Base-by-base conservation (phyloP, 208 protist genomes). In the Sergeia podlipaevii region DNA sequence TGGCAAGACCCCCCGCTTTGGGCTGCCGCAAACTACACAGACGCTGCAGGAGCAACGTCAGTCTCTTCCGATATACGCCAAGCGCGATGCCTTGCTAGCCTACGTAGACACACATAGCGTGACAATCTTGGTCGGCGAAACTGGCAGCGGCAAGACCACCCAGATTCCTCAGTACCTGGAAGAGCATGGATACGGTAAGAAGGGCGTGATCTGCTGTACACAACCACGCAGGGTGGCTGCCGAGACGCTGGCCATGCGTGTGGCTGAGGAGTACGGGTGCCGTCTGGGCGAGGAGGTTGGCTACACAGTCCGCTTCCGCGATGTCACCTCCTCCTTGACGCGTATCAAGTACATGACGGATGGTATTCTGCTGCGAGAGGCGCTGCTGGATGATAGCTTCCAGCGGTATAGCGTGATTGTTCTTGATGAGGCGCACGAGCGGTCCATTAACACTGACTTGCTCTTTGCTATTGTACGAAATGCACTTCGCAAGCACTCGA, bases 401-500 rank as follows among this genome's bases (percentile, higher is more conserved):
- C 67, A 77, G 51, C 76, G 90, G 26, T 99, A 99, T 77, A 92
- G 85, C 51, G 87, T 98, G 32, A 97, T 99, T 58, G 99, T 99
- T 48, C 85, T 99, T 4, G 99, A 99, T 76, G 99, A 99, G 80
- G 98, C 98, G 0, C 99, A 99, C 69, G 98, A 99, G 82, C 77
- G 99, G 17, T 99, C 97, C 18, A 96, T 99, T 53, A 91, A 98
- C 73, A 99, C 98, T 0, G 98, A 99, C 72, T 88, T 99, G 2
- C 76, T 99, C 17, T 99, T 99, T 74, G 98, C 94, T 20, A 87
- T 99, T 55, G 81, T 99, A 17, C 98, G 99, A 81, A 81, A 93
- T 27, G 72, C 89, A n/a, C 66, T 89, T 44, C 65, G 74, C 32
- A 88, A 88, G 72, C 78, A 97, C 41, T 77, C 80, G 4, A 85